Conservation (phyloP, 805 yeast genomes). For the Zygoascus bituminiphila region DNA sequence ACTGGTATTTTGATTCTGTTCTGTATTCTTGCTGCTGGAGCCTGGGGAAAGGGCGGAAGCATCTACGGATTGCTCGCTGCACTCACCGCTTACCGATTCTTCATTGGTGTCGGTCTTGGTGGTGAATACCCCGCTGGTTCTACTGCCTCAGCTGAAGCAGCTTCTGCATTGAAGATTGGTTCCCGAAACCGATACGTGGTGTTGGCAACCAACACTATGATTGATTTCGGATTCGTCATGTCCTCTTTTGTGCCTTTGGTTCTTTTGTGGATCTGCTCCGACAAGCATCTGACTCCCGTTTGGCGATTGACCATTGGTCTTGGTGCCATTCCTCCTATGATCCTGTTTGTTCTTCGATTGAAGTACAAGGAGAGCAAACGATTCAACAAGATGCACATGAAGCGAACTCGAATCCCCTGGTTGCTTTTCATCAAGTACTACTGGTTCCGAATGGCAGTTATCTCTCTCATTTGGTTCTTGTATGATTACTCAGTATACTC, state of each 20-base stretch:
- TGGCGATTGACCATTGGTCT: constrained; percentile 88
- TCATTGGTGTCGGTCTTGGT: constrained; percentile 85
- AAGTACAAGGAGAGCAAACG: constrained; percentile 65
- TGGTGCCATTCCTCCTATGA: constrained; percentile 79
- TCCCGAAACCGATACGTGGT: constrained; percentile 78
- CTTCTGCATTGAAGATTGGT: constrained; percentile 69
- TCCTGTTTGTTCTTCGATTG: constrained; percentile 67
- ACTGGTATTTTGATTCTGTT: constrained; percentile 68
- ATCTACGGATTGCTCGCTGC: constrained; percentile 77
- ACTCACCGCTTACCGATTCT: constrained; percentile 72
- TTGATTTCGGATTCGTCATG: constrained; percentile 77
- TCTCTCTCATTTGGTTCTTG: constrained; percentile 77
- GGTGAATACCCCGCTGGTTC: constrained; percentile 94
- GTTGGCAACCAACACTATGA: constrained; percentile 81
- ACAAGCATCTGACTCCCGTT: constrained; percentile 60
- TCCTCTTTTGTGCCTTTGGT: constrained; percentile 81
- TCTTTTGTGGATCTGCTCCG: constrained; percentile 68
- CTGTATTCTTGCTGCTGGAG: constrained; percentile 69
- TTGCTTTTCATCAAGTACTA: constrained; percentile 63
- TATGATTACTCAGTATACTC: constrained; percentile 88
- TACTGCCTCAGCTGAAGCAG: constrained; percentile 85
- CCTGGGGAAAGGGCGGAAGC: constrained; percentile 66
- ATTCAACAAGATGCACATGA: constrained; percentile 62
- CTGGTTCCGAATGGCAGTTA: constrained; percentile 67
- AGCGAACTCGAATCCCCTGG: constrained; percentile 55